Conservation (phyloP, 2,329 filamentous ascomycete genomes). For the Xylariaceae sp. region DNA sequence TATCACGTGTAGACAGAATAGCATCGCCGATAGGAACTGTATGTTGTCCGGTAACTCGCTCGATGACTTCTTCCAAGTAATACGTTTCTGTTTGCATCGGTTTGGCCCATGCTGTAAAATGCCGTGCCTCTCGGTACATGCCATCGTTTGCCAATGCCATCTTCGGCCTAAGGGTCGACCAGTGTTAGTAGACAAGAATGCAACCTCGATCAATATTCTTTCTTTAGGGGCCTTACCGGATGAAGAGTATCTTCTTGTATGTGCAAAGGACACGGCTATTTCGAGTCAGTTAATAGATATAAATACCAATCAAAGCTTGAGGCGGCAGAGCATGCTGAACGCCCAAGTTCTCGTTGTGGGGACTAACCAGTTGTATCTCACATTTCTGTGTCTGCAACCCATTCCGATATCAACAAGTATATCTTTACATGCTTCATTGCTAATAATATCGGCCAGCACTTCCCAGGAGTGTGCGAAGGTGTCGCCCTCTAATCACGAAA, state of each 20-base stretch:
- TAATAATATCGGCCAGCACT: slow-evolving; percentile 21
- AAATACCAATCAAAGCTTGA: neutral
- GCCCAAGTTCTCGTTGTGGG: no score
- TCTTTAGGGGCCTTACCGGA: slow-evolving; percentile 1
- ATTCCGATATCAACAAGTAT: slow-evolving; percentile 27
- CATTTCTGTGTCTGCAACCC: slow-evolving; percentile 15
- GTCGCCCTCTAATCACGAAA: slow-evolving; percentile 11
- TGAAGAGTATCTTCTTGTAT: slow-evolving; percentile 19
- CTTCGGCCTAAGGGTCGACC: slow-evolving; percentile 13
- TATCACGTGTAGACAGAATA: slow-evolving; percentile 48
- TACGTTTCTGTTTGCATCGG: slow-evolving; percentile 46
- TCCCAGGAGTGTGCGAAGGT: slow-evolving; percentile 25
- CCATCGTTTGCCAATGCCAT: slow-evolving; percentile 24
- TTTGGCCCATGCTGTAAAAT: slow-evolving; percentile 51
- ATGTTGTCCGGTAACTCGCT: slow-evolving; percentile 42
- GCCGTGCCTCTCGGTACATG: slow-evolving; percentile 25
- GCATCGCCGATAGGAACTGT: slow-evolving; percentile 51
- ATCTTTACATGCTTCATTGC: slow-evolving; percentile 18
- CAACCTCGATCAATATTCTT: no score
- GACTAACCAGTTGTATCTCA: slow-evolving; percentile 17
- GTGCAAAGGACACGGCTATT: slow-evolving; percentile 29
- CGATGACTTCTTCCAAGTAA: slow-evolving; percentile 45
- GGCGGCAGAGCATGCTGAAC: no score
- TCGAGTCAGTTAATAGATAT: neutral
- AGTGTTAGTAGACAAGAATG: no score